Evolutionary conservation across 257 asterid species (phyloP).

Genomic region (Phtheirospermum japonicum): DNA sequence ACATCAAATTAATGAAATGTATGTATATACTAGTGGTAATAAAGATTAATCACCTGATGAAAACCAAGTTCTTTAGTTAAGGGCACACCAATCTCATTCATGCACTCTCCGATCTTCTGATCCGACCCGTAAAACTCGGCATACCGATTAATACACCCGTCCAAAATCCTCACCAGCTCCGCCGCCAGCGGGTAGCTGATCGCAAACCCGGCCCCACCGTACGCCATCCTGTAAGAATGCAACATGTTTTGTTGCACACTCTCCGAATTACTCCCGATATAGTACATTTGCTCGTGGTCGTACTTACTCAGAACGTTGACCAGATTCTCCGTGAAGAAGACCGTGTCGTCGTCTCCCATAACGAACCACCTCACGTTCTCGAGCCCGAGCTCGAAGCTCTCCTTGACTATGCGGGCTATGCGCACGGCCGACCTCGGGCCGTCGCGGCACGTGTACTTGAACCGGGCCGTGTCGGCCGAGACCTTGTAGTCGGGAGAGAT

Average conservation of each 20-base stretch:
- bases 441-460: conserved; percentile 49
- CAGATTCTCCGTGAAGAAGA: conserved; percentile 71
- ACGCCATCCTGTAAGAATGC: conserved; percentile 68
- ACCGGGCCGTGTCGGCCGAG: conserved; percentile 52
- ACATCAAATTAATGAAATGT: too few species aligned
- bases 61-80: conserved; percentile 71
- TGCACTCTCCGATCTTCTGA: conserved; percentile 58
- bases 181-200: conserved; percentile 72
- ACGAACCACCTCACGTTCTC: conserved; percentile 78
- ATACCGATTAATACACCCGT: conserved; percentile 73
- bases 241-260: conserved; percentile 69
- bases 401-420: conserved; percentile 67
- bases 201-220: conserved; percentile 95
- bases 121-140: conserved; percentile 72
- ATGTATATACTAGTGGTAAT: too few species aligned
- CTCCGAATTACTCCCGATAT: conserved; percentile 75
- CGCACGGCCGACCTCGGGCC: conserved; percentile 71
- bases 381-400: conserved; percentile 55
- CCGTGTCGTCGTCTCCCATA: conserved; percentile 93
- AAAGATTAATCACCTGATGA: conserved; percentile 83
- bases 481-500: conserved; percentile 49
- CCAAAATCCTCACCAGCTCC: conserved; percentile 58
- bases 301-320: conserved; percentile 47
- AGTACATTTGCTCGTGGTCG: conserved; percentile 63
- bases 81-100: conserved; percentile 69